Evolutionary conservation across 805 yeast species (phyloP).

Genomic region (Wickerhamomyces silvicola): DNA sequence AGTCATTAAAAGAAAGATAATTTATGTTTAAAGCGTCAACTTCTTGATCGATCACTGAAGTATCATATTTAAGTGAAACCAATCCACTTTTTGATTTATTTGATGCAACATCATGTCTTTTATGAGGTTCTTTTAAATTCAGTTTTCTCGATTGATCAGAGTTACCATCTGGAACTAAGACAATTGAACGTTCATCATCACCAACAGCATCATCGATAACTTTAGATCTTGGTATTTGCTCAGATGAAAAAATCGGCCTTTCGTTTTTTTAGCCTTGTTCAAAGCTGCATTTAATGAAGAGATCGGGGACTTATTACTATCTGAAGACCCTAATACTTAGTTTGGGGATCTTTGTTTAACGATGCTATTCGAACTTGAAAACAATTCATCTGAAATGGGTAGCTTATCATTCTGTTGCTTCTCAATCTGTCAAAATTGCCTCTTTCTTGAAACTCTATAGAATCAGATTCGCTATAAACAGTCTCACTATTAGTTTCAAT

Average conservation of each 20-base stretch:
- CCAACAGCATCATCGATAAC: conserved; percentile 65
- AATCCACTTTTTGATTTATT: too few species aligned
- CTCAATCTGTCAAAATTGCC: conserved; percentile 3
- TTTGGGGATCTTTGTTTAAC: too few species aligned
- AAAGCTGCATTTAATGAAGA: conserved; percentile 5
- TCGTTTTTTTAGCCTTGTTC: conserved; percentile 17
- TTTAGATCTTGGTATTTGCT: conserved; percentile 62
- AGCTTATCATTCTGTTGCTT: too few species aligned
- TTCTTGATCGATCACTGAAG: not conserved
- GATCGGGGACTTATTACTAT: too few species aligned
- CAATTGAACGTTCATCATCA: conserved; percentile 57
- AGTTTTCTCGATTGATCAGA: conserved; percentile 12
- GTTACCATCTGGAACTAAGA: conserved; percentile 53
- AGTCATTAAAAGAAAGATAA: conserved; percentile 60
- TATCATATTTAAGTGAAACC: not conserved
- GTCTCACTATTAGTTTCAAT: conserved; percentile 27
- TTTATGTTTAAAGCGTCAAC: conserved; percentile 28
- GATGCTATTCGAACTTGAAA: too few species aligned
- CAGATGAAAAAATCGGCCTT: conserved; percentile 64
- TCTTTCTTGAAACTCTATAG: conserved; percentile 3
- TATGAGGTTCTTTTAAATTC: conserved; percentile 1
- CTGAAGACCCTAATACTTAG: too few species aligned
- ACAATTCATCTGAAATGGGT: too few species aligned
- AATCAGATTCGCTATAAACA: conserved; percentile 14
- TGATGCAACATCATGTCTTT: not conserved